Evolutionary conservation across 192 early-diverging fungal genomes (phyloP).

Genomic region (Lobulomyces angularis): DNA sequence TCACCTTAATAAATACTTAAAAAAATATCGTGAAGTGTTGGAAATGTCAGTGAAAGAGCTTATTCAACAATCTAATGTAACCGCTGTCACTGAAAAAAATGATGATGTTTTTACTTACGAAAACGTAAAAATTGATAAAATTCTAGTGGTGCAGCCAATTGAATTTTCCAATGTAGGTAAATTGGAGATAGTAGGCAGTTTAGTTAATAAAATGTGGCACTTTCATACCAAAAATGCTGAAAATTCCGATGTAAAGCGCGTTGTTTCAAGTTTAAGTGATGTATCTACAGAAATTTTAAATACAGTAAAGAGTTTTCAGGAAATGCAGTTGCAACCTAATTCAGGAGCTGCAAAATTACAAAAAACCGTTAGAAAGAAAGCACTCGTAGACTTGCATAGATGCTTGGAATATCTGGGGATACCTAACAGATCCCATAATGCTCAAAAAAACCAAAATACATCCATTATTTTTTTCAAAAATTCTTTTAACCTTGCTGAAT

Average conservation of each 20-base stretch:
- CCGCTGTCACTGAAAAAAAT: constrained; percentile 1
- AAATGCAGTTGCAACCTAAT: too few species aligned
- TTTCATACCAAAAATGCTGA: not conserved
- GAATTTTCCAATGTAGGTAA: too few species aligned
- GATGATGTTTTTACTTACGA: too few species aligned
- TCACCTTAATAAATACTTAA: constrained; percentile 82
- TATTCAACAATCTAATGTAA: constrained; percentile 28
- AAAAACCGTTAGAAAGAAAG: constrained; percentile 60
- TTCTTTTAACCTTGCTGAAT: too few species aligned
- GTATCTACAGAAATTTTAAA: constrained; percentile 1
- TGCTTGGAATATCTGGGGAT: constrained; percentile 54
- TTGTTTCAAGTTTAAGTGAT: not conserved
- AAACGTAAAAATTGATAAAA: constrained; percentile 1
- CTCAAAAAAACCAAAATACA: constrained; percentile 17
- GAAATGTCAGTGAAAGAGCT: constrained; percentile 59
- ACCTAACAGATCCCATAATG: constrained; percentile 14
- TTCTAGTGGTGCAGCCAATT: too few species aligned
- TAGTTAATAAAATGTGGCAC: not conserved
- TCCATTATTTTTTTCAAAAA: constrained; percentile 19
- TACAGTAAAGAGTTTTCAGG: too few species aligned
- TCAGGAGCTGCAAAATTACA: constrained; percentile 39
- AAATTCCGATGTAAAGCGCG: constrained; percentile 9
- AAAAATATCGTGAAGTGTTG: constrained; percentile 69
- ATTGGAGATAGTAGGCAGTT: too few species aligned
- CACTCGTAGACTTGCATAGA: constrained; percentile 65